Evolutionary conservation across 2,329 filamentous ascomycete genomes (phyloP).

Genomic region (Aureobasidium mangrovei): DNA sequence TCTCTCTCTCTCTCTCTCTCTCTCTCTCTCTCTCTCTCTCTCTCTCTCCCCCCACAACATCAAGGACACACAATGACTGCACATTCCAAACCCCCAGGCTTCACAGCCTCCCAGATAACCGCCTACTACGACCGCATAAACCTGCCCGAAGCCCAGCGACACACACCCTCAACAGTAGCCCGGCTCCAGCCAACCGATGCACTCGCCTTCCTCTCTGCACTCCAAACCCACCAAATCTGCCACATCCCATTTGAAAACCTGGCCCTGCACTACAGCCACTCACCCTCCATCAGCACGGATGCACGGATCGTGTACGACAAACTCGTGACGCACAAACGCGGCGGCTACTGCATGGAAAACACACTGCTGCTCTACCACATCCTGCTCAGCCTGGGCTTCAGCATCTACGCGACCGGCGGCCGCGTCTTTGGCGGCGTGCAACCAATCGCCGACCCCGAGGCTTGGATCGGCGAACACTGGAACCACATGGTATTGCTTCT

Average conservation of each 20-base stretch:
- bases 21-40: too few species aligned
- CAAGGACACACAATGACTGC: too few species aligned
- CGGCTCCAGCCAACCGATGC: neutral
- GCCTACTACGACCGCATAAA: slow-evolving; percentile 23
- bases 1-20: too few species aligned
- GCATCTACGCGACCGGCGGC: slow-evolving; percentile 32
- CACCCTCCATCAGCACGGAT: slow-evolving; percentile 41
- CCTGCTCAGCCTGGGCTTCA: slow-evolving; percentile 44
- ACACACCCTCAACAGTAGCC: neutral
- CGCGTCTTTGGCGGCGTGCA: slow-evolving; percentile 17
- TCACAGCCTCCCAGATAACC: slow-evolving; percentile 16
- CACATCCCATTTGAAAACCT: slow-evolving; percentile 50
- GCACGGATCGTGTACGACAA: slow-evolving; percentile 44
- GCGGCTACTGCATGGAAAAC: slow-evolving; percentile 55
- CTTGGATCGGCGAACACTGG: slow-evolving; percentile 19
- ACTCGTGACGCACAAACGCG: slow-evolving; percentile 37
- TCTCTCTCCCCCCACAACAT: too few species aligned
- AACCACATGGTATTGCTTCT: slow-evolving; percentile 39
- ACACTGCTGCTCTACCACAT: slow-evolving; percentile 45
- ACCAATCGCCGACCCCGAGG: too few species aligned
- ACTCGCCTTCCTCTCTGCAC: slow-evolving; percentile 20
- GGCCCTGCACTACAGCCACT: slow-evolving; percentile 44
- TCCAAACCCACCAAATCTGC: slow-evolving; percentile 33
- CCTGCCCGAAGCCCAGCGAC: slow-evolving; percentile 16
- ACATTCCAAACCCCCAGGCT: neutral